Conservation (phyloP, 768 basidiomycete species). For the Tremella mesenterica region DNA sequence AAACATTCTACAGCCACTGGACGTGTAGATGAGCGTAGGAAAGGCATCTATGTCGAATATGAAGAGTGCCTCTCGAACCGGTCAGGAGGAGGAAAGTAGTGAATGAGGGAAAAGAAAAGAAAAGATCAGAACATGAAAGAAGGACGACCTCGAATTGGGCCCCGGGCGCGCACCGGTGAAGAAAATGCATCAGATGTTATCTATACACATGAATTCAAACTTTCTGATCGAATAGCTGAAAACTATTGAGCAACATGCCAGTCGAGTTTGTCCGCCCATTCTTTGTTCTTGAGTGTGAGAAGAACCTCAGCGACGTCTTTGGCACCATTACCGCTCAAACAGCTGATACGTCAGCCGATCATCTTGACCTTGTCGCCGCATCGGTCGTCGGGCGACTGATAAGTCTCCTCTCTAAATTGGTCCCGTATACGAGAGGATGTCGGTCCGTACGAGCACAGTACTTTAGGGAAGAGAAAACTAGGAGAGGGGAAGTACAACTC, state of each 20-base stretch:
- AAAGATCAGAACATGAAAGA: no score
- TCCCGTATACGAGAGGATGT: no score
- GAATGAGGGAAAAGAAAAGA: no score
- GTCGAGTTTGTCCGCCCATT: conserved; percentile 88
- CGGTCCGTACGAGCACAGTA: neutral
- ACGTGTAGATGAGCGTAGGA: conserved; percentile 28
- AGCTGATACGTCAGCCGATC: conserved; percentile 40
- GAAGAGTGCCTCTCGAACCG: no score
- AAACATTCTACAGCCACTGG: conserved; percentile 37
- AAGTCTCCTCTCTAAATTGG: no score
- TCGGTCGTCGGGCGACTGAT: neutral
- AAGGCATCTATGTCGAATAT: no score
- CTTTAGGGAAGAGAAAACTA: neutral
- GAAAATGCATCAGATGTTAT: no score
- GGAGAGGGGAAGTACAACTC: conserved; percentile 44
- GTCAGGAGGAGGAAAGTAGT: no score
- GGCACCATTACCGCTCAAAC: conserved; percentile 88
- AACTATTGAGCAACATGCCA: conserved; percentile 66
- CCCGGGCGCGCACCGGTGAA: no score
- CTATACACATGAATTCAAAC: no score
- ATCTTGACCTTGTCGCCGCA: neutral
- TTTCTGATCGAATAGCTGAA: no score
- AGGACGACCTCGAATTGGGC: no score
- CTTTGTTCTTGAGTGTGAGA: conserved; percentile 57
- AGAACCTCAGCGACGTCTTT: conserved; percentile 97